phyloP scores from a whole-genome alignment of 2,329 filamentous ascomycete genomes.

The Claviceps africana region DNA sequence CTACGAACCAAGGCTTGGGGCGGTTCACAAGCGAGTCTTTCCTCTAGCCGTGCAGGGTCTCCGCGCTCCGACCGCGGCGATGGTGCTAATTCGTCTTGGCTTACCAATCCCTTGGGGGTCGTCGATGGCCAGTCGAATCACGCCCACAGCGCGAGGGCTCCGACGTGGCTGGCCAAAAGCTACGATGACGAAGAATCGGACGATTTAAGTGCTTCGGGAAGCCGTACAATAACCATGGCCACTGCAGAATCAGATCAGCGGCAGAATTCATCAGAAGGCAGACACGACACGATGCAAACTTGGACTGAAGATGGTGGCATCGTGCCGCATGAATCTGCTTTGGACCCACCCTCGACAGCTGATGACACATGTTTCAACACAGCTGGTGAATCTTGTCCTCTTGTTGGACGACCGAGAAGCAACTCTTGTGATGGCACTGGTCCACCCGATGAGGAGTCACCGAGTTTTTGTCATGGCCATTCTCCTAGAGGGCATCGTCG shows the following conservation, averaged over 20 bases:
- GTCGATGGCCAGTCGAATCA: background rate
- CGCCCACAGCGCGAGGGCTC: constrained; percentile 32
- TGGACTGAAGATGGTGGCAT: background rate
- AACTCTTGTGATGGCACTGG: background rate
- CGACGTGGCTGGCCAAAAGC: constrained; percentile 34
- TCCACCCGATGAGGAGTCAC: constrained; percentile 3
- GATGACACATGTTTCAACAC: background rate
- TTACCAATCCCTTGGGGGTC: constrained; percentile 3
- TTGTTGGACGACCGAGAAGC: background rate
- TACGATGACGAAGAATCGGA: constrained; percentile 33
- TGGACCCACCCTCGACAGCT: background rate
- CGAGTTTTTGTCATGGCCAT: constrained; percentile 8
- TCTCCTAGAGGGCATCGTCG: background rate
- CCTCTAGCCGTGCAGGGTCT: constrained; percentile 38
- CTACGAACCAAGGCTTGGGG: constrained; percentile 67
- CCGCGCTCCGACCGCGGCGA: constrained; percentile 36
- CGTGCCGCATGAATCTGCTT: background rate
- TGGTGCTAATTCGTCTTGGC: constrained; percentile 10
- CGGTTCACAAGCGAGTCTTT: constrained; percentile 61
- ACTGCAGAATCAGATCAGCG: constrained; percentile 13
- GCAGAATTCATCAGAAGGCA: background rate
- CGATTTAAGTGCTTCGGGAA: constrained; percentile 30
- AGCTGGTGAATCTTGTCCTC: background rate
- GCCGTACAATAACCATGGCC: constrained; percentile 35
- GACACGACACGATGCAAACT: background rate